phyloP scores from a whole-genome alignment of 2,329 filamentous ascomycete genomes.

The Aspergillus persii region DNA sequence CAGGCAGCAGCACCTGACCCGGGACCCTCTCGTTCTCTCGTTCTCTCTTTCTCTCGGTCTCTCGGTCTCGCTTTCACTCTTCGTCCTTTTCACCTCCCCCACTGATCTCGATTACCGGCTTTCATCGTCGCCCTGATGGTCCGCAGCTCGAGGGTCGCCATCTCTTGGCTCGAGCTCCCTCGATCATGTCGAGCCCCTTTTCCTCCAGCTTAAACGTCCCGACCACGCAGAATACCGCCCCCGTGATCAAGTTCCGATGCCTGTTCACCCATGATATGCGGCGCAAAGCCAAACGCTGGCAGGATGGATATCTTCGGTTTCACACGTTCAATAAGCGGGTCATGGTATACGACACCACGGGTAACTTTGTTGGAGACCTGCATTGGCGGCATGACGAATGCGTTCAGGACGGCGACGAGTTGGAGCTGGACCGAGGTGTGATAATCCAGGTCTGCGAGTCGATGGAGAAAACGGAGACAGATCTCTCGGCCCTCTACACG shows the following conservation, averaged over 20 bases:
- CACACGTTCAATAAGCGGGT: conserved; percentile 88
- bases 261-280: conserved; percentile 83
- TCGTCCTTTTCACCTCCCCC: background rate
- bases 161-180: conserved; percentile 5
- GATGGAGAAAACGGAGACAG: conserved; percentile 70
- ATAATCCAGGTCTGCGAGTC: conserved; percentile 79
- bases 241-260: conserved; percentile 78
- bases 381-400: conserved; percentile 71
- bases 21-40: background rate
- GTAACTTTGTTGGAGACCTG: conserved; percentile 78
- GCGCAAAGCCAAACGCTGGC: conserved; percentile 88
- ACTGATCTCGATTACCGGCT: background rate
- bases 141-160: conserved; percentile 8
- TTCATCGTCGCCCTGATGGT: conserved; percentile 12
- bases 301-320: conserved; percentile 83
- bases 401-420: conserved; percentile 78
- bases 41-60: background rate
- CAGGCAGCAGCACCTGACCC: background rate
- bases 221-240: conserved; percentile 63
- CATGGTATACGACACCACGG: conserved; percentile 82
- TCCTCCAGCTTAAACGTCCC: conserved; percentile 33
- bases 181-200: conserved; percentile 6
- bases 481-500: conserved; percentile 71
- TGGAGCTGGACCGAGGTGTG: conserved; percentile 72
- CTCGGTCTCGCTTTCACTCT: background rate